Percentiles rank a stretch among this genome's conserved stretches.
Evolutionary conservation across 2,329 filamentous ascomycete species (phyloP).

Genomic region (Catunica adiposa): DNA sequence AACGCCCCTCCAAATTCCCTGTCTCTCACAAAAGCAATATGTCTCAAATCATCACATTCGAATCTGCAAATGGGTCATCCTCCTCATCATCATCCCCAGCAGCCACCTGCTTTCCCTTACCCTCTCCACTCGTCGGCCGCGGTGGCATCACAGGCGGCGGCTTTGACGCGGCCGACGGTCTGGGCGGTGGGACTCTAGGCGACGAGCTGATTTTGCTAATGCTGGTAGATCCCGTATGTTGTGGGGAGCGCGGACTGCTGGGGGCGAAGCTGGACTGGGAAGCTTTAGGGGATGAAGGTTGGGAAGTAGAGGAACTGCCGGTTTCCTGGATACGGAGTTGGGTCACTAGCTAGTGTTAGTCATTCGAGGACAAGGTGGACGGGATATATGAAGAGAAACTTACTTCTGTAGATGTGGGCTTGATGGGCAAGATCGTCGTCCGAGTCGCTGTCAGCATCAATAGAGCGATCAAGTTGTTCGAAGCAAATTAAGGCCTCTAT

Average conservation of each 20-base stretch:
- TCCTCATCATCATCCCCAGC: slow-evolving; percentile 52
- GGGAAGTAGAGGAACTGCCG: slow-evolving; percentile 23
- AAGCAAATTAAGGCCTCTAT: slow-evolving; percentile 85
- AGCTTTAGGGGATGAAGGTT: slow-evolving; percentile 26
- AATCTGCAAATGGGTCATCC: slow-evolving; percentile 74
- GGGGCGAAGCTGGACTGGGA: slow-evolving; percentile 28
- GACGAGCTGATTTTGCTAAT: background rate
- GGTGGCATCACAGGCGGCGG: slow-evolving; percentile 36
- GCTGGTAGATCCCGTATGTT: slow-evolving; percentile 20
- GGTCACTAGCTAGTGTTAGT: slow-evolving; percentile 27
- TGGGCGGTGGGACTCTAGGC: slow-evolving; percentile 25
- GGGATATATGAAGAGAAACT: slow-evolving; percentile 16
- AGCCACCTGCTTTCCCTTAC: slow-evolving; percentile 20
- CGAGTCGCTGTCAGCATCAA: slow-evolving; percentile 57
- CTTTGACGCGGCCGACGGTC: slow-evolving; percentile 29
- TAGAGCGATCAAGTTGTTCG: slow-evolving; percentile 78
- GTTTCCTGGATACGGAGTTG: slow-evolving; percentile 34
- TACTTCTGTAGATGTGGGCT: slow-evolving; percentile 47
- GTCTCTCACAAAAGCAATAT: background rate
- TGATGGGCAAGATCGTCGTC: slow-evolving; percentile 52
- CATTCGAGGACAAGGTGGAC: slow-evolving; percentile 17
- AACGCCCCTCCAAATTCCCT: background rate
- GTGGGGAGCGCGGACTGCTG: slow-evolving; percentile 23
- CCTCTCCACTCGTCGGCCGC: slow-evolving; percentile 23
- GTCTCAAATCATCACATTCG: slow-evolving; percentile 19